phyloP scores from a whole-genome alignment of 805 yeast genomes.

The Yamadazyma olivae region DNA sequence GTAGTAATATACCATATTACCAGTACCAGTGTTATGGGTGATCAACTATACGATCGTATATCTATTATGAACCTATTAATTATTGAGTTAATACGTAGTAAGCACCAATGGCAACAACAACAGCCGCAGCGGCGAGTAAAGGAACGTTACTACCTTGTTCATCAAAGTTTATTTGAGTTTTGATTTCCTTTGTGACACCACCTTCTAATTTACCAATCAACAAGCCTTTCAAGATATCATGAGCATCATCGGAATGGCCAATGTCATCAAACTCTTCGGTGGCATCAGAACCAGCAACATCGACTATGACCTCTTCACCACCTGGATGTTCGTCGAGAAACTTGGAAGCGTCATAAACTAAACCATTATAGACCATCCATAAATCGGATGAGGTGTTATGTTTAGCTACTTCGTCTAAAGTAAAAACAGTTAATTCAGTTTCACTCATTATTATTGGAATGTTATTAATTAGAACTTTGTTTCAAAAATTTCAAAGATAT shows the following conservation, averaged over 20 bases:
- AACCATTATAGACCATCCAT: conserved; percentile 45
- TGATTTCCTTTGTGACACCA: conserved; percentile 36
- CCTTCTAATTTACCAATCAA: conserved; percentile 80
- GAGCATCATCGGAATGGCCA: conserved; percentile 97
- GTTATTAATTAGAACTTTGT: no score
- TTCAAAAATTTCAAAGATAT: no score
- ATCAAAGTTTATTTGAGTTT: conserved; percentile 19
- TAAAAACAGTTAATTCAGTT: conserved; percentile 39
- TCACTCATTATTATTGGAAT: conserved; percentile 5
- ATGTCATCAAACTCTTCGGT: conserved; percentile 62
- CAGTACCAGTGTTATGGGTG: no score
- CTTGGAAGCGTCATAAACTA: conserved; percentile 37
- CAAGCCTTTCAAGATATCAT: conserved; percentile 65
- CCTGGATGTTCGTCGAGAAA: conserved; percentile 49
- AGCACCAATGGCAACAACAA: conserved; percentile 38
- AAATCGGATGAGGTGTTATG: conserved; percentile 40
- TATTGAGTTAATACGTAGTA: conserved; percentile 32
- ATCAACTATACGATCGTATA: no score
- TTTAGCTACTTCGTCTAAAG: conserved; percentile 48
- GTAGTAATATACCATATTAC: no score
- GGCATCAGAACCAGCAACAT: conserved; percentile 43
- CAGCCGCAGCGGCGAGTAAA: conserved; percentile 32
- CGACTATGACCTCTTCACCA: conserved; percentile 45
- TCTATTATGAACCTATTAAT: no score
- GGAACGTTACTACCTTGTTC: conserved; percentile 19